Base-by-base conservation (phyloP, 805 yeast genomes). In the Suhomyces vadensis region DNA sequence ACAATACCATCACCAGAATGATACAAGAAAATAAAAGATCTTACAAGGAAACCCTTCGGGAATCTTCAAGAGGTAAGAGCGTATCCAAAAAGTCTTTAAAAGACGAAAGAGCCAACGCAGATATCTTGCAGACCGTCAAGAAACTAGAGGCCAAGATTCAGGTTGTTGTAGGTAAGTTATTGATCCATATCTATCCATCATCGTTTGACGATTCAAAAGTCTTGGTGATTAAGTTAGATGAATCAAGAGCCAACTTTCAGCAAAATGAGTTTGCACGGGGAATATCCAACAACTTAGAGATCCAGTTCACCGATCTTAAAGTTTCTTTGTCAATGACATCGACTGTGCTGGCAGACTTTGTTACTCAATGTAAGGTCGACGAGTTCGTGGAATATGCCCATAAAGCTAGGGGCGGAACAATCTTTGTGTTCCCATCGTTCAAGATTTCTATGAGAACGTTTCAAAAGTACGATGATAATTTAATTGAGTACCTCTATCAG, bases 121-220 rank as follows among this genome's bases (percentile, higher is more conserved):
- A 52, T 11, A 61, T 64, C 10, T 47, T 68, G 17, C 67, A 66
- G 41, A 61, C 68, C 1, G 65, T 67, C 14, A 56, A 52, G 46
- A 74, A 71, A 44, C 64, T 92, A 27, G 81, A 83, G 52, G 85
- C 96, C 0, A 82, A 79, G 40, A 66, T 91, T 31, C 81, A 81
- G 43, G 83, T 88, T 1, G 65, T 72, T 24, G 62, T 89, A 16
- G 84, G 83, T 1, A 64, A 64, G 4, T 58, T 86, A 13, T 65
- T 80, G 39, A 48, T 84, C 1, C 89, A 85, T 42, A 75, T 90
- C 0, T 91, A 85, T 56, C 98, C 99, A 1, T 84, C 89, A 31
- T 81, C 94, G 6, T 74, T 92, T 47, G 71, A 79, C 35, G 97
- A 94, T 55, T 64, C 83, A 1, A 88, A 85, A 52, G 96, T 87